Evolutionary conservation across 2,329 filamentous ascomycete species (phyloP).

Genomic region (Blastomyces silverae): DNA sequence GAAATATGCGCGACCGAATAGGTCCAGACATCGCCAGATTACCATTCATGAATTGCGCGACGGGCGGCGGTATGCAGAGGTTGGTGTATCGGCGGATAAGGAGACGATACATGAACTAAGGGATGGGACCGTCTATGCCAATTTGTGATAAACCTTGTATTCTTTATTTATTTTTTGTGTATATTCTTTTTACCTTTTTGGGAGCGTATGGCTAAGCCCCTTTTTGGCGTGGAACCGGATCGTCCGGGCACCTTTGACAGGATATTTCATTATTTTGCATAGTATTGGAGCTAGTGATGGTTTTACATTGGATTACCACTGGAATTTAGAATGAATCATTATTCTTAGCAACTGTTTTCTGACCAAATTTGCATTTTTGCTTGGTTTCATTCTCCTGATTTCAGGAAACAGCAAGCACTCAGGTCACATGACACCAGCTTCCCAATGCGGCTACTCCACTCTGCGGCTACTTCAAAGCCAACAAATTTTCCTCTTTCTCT

Average conservation of each 20-base stretch:
- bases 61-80: constrained; percentile 38
- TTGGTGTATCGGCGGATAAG: constrained; percentile 33
- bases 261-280: constrained; percentile 6
- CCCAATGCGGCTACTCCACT: constrained; percentile 1
- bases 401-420: background rate
- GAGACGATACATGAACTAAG: constrained; percentile 40
- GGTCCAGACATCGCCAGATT: constrained; percentile 29
- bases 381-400: background rate
- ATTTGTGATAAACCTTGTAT: constrained; percentile 27
- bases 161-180: background rate
- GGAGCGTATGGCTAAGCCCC: background rate
- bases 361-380: background rate
- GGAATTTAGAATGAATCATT: background rate
- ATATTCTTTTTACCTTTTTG: background rate
- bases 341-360: background rate
- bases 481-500: constrained; percentile 20
- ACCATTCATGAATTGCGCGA: constrained; percentile 41
- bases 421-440: background rate
- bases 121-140: constrained; percentile 40
- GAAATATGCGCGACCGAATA: constrained; percentile 15
- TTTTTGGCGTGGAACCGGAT: background rate
- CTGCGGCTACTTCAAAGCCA: background rate
- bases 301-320: background rate
- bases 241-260: background rate
- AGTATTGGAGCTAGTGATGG: background rate